Evolutionary conservation across 225 moss, liverwort and hornwort species (phyloP), one percentile per base, ranked within the genome.

Genomic region (Marchantia polymorpha): DNA sequence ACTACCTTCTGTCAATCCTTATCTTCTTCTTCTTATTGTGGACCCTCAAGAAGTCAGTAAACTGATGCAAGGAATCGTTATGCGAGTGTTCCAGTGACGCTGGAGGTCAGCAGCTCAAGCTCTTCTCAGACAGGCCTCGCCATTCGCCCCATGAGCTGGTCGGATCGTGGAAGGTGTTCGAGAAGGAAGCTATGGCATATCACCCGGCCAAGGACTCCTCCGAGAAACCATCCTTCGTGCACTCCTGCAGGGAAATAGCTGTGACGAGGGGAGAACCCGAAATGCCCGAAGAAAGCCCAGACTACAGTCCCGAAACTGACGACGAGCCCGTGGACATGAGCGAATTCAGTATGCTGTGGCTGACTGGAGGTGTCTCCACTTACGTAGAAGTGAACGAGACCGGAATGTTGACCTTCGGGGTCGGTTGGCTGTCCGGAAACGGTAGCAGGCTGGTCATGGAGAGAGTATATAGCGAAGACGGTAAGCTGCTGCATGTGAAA

Each of bases 131-230:
- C 55, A 88, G 89, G 80, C 79, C 83, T 67, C 90, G 94, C 53
- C 86, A 89, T 66, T 75, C 88, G 27, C 92, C 92, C 14, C 83
- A 85, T 25, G 88, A 86, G 23, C 72, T 94, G 76, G 81, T 88
- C 78, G 94, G 96, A 60, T 82, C 82, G n/a, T 96, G 94, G 94
- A 96, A 94, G 82, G 89, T 91, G 31, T 96, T 94, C 81, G 92
- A 94, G 78, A 91, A 92, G 88, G 92, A 86, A 73, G 94, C 90
- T 49, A 84, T 81, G 39, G 89, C 89, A 31, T 77, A 91, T 29
- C 78, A 90, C 83, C 79, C 88, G 75, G 70, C 81, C 27, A 76
- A 84, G 53, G 61, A 83, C 26, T 52, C 74, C 17, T 12, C 75
- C 29, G 77, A 85, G 25, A 84, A 88, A 61, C 84, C 88, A 78